phyloP scores from a whole-genome alignment of 139 green algal species.

The Chlamydomonas sp. region DNA sequence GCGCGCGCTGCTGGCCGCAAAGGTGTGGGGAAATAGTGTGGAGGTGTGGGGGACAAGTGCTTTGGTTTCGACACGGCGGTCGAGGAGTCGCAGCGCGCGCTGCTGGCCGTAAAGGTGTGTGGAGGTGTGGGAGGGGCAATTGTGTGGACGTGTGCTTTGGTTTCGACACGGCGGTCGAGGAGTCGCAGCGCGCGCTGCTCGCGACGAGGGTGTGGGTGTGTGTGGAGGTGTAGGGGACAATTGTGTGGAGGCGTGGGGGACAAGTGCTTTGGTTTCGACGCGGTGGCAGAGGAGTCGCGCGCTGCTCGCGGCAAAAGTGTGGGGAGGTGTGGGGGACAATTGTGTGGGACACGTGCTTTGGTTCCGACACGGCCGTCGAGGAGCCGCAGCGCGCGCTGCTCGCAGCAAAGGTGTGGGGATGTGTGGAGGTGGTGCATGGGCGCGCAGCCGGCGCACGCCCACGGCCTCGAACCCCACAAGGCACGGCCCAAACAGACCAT shows the following conservation, averaged over 20 bases:
- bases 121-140: not conserved
- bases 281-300: conserved; percentile 91
- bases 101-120: conserved; percentile 86
- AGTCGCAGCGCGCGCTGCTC: conserved; percentile 87
- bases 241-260: no score
- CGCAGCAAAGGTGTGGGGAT: conserved; percentile 64
- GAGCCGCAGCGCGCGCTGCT: conserved; percentile 89
- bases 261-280: conserved; percentile 72
- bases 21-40: no score
- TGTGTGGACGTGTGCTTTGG: conserved; percentile 26
- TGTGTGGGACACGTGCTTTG: conserved; percentile 24
- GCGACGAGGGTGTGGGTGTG: conserved; percentile 63
- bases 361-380: conserved; percentile 96
- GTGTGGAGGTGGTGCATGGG: conserved; percentile 15
- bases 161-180: conserved; percentile 97
- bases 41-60: not conserved
- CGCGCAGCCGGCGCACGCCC: no score
- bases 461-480: no score
- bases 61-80: conserved; percentile 91
- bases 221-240: conserved; percentile 25
- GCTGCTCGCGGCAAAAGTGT: conserved; percentile 86
- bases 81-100: conserved; percentile 88
- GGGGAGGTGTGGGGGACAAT: conserved; percentile 16
- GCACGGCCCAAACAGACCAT: no score
- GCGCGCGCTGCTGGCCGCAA: conserved; percentile 82